Conservation (phyloP, 257 asterid species). For the Prunella vulgaris region DNA sequence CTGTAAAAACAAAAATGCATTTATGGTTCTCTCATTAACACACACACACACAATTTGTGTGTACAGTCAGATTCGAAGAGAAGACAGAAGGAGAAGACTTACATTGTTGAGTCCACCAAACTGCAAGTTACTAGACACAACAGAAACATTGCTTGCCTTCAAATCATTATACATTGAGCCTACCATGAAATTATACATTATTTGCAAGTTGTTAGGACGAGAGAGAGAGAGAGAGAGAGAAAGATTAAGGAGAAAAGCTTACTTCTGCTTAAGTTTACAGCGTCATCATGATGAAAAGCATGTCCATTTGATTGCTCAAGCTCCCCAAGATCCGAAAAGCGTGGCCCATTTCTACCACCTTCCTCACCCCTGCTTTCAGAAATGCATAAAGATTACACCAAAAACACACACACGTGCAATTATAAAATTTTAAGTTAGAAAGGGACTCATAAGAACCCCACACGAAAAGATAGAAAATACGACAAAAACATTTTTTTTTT, state of each 20-base stretch:
- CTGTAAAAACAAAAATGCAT: constrained; percentile 31
- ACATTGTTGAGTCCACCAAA: constrained; percentile 69
- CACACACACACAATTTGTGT: not conserved
- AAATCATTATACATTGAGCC: constrained; percentile 57
- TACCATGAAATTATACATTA: constrained; percentile 13
- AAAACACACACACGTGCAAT: not conserved
- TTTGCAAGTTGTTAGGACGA: not conserved
- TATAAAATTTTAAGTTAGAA: not conserved
- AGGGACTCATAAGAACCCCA: not conserved
- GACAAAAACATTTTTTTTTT: too few relatives aligned
- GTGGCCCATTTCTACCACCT: constrained; percentile 43
- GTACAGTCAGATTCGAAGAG: not conserved
- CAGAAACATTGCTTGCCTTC: constrained; percentile 64
- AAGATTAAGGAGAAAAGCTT: not conserved
- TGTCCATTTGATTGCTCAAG: constrained; percentile 59
- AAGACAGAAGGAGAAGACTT: constrained; percentile 1
- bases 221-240: not conserved
- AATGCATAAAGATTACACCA: not conserved
- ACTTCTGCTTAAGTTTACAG: constrained; percentile 75
- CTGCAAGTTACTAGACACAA: constrained; percentile 49
- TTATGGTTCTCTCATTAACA: not conserved
- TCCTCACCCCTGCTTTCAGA: constrained; percentile 47
- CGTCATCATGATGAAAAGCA: constrained; percentile 56
- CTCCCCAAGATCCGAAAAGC: constrained; percentile 72
- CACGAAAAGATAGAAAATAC: not conserved